These are phyloP conservation scores for Lodderomyces oxycetoniae DNA, from an alignment of 1,139 yeast genomes.

Conservation along the genomic window DNA sequence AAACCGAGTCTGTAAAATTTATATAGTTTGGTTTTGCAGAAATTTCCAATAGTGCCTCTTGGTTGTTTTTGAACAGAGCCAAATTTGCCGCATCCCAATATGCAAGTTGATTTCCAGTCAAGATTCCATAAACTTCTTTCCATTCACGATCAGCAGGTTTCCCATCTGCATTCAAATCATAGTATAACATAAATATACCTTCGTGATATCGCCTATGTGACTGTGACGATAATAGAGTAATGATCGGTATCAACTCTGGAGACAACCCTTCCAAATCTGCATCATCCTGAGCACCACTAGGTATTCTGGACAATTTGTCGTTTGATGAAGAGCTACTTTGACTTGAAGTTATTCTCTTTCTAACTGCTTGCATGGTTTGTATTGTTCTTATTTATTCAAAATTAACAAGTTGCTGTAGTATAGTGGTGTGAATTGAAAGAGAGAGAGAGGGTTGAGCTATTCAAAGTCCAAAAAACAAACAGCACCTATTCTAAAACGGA, in stretches of 20 bases:
- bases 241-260: constrained; percentile 76
- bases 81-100: constrained; percentile 85
- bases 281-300: constrained; percentile 10
- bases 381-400: no score
- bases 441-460: no score
- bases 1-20: constrained; percentile 87
- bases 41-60: constrained; percentile 48
- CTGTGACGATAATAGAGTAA: constrained; percentile 67
- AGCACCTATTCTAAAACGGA: no score
- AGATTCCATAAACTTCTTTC: constrained; percentile 89
- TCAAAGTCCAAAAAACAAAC: no score
- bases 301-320: constrained; percentile 1
- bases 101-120: constrained; percentile 87
- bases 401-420: no score
- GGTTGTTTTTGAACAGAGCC: constrained; percentile 49
- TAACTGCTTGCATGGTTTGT: constrained; percentile 5
- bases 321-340: background rate
- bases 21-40: constrained; percentile 79
- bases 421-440: no score
- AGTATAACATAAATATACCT: constrained; percentile 67
- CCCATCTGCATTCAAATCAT: constrained; percentile 78
- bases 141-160: constrained; percentile 78
- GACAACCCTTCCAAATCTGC: constrained; percentile 26
- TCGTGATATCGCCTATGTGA: constrained; percentile 69
- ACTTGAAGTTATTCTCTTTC: constrained; percentile 3